phyloP scores from a whole-genome alignment of 805 yeast species.

The Candida pseudofarinosa region DNA sequence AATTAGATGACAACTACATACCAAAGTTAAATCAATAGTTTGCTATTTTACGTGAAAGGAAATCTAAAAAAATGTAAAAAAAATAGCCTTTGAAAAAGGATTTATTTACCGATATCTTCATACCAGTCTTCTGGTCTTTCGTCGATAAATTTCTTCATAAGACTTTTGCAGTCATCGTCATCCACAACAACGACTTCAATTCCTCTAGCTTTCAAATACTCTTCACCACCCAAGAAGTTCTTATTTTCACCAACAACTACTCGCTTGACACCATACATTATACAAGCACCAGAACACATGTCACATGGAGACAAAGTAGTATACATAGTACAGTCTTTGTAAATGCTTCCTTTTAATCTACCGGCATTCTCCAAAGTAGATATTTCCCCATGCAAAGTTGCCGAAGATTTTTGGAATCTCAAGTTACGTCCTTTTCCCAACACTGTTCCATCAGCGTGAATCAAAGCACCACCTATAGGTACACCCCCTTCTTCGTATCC shows the following conservation, averaged over 20 bases:
- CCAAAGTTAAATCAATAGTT: not conserved
- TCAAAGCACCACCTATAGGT: slow-evolving; percentile 78
- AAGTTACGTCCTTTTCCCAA: slow-evolving; percentile 88
- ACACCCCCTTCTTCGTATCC: slow-evolving; percentile 85
- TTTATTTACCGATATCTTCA: slow-evolving; percentile 66
- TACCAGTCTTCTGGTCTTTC: slow-evolving; percentile 78
- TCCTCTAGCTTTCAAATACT: slow-evolving; percentile 60
- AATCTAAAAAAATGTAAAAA: too few relatives aligned
- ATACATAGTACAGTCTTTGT: slow-evolving; percentile 84
- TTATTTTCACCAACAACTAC: slow-evolving; percentile 87
- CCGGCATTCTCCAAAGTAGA: slow-evolving; percentile 89
- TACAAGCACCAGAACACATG: slow-evolving; percentile 93
- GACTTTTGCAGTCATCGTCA: slow-evolving; percentile 55
- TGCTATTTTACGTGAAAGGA: not conserved
- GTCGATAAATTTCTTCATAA: slow-evolving; percentile 75
- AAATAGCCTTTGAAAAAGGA: too few relatives aligned
- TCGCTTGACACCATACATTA: slow-evolving; percentile 83
- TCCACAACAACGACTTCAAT: slow-evolving; percentile 65
- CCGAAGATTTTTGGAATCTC: slow-evolving; percentile 80
- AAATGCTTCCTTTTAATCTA: slow-evolving; percentile 71
- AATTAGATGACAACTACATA: too few relatives aligned
- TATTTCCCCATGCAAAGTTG: slow-evolving; percentile 91
- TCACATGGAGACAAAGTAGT: slow-evolving; percentile 91
- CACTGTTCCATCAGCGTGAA: slow-evolving; percentile 71
- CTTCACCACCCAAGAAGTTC: slow-evolving; percentile 82